Evolutionary conservation across 768 basidiomycete genomes (phyloP).

Genomic region (Panaeolus papilionaceus): DNA sequence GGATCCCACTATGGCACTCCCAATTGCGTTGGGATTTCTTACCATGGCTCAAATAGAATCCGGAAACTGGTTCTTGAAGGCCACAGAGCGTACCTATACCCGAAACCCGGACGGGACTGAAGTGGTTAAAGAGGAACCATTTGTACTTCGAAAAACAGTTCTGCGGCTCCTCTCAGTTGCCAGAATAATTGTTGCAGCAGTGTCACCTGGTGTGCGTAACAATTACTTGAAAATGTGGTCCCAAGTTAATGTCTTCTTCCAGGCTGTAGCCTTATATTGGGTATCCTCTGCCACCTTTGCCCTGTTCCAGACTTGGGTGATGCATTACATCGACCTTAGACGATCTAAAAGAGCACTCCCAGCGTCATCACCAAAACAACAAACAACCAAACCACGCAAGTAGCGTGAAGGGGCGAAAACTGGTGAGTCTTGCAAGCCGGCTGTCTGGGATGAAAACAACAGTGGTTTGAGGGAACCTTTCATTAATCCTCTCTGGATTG

Average conservation of each 20-base stretch:
- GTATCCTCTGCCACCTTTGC: constrained; percentile 78
- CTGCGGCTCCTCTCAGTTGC: constrained; percentile 65
- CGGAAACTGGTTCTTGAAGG: constrained; percentile 72
- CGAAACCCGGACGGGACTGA: constrained; percentile 53
- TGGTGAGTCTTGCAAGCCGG: constrained; percentile 31
- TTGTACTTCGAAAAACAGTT: constrained; percentile 55
- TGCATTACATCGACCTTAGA: constrained; percentile 68
- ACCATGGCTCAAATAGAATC: constrained; percentile 85
- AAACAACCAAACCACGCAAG: constrained; percentile 12
- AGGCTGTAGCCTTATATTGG: constrained; percentile 82
- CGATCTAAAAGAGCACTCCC: constrained; percentile 34
- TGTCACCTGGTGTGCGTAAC: constrained; percentile 73
- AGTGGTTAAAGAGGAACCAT: constrained; percentile 49
- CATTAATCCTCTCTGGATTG: constrained; percentile 36
- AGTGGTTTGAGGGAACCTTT: constrained; percentile 77
- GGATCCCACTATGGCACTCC: constrained; percentile 73
- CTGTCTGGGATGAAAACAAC: constrained; percentile 67
- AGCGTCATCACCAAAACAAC: constrained; percentile 15
- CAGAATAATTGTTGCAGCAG: constrained; percentile 69
- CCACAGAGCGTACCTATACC: constrained; percentile 58
- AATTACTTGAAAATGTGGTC: constrained; percentile 14
- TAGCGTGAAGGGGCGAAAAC: neutral
- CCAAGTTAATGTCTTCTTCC: constrained; percentile 18
- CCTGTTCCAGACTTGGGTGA: constrained; percentile 73
- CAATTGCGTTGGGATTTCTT: constrained; percentile 73